phyloP scores from a whole-genome alignment of 2,329 filamentous ascomycete species.

The Xylariaceae sp. region DNA sequence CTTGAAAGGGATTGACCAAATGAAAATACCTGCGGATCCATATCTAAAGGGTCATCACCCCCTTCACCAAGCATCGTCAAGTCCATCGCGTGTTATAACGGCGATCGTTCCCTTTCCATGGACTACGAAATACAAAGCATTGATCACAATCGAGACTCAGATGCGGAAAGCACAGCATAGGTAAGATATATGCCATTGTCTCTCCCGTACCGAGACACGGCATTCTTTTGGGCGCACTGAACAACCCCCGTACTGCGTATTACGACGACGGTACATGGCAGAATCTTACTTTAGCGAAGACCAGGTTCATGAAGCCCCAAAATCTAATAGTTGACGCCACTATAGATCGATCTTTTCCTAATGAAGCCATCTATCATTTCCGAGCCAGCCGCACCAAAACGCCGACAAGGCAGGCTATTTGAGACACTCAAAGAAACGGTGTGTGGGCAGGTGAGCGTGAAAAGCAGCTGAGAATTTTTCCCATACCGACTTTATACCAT shows the following conservation, averaged over 20 bases:
- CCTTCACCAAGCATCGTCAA: neutral
- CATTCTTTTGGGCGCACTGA: no score
- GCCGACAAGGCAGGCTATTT: no score
- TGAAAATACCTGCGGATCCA: slow-evolving; percentile 12
- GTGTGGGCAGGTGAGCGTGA: no score
- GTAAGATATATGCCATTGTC: no score
- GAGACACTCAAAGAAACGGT: no score
- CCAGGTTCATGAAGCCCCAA: neutral
- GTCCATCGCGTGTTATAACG: neutral
- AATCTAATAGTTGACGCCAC: neutral
- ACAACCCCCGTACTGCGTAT: no score
- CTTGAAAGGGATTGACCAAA: neutral
- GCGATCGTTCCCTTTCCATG: neutral
- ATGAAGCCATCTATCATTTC: neutral
- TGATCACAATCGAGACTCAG: neutral
- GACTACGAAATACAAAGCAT: neutral
- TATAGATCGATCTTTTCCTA: neutral
- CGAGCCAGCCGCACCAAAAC: neutral
- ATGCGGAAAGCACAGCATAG: neutral
- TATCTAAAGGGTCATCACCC: neutral
- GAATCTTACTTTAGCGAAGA: neutral
- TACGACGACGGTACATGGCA: no score
- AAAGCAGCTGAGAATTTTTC: no score
- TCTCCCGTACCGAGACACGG: no score
- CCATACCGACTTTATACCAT: no score